Base-by-base conservation (phyloP, 129 eudicot genomes). In the Tagetes erecta region DNA sequence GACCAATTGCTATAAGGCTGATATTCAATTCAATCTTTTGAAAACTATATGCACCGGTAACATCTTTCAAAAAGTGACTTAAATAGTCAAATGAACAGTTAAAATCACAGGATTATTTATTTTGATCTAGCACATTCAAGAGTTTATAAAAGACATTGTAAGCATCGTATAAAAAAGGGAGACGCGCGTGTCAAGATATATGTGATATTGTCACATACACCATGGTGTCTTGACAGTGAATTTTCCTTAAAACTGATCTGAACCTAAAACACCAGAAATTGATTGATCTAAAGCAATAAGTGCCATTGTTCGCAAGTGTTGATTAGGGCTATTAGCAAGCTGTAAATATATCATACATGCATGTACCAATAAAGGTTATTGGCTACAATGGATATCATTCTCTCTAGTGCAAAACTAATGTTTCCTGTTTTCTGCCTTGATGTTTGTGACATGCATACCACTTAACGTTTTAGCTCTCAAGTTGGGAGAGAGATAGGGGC, bases 1-100 rank as follows among this genome's bases (percentile, higher is more conserved):
- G 87, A 73, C 99, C 99, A 53, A 94, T 81, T 30, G 99, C 96
- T 67, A 97, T 94, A 87, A 94, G 83, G 81, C 99, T 94, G 74
- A 94, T 94, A 77, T 94, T 94, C 80, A 94, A 70, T 73, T 91
- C 97, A 9, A 97, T 91, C 86, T 85, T 85, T 65, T 94, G 99
- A 70, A 91, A 80, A 83, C 99, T 80, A 75, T 91, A 94, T 55
- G 99, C 99, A 68, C 99, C 99, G 71, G 96, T 86, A 72, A 94
- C 99, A 75, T 94, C 97, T 80, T 83, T 79, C 86, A 87, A 83
- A 20, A 20, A 20, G 27, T 20, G 27, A 20, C 27, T 20, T 20
- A 20, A 20, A 20, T 20, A 20, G 27, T 20, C 27, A 20, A 20
- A 20, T 20, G 27, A 20, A 20, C 27, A 20, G 27, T 20, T 20